Percentiles rank a stretch among this genome's conserved stretches.
Evolutionary conservation across 2,329 filamentous ascomycete species (phyloP).

Genomic region (Penicillium sp.): DNA sequence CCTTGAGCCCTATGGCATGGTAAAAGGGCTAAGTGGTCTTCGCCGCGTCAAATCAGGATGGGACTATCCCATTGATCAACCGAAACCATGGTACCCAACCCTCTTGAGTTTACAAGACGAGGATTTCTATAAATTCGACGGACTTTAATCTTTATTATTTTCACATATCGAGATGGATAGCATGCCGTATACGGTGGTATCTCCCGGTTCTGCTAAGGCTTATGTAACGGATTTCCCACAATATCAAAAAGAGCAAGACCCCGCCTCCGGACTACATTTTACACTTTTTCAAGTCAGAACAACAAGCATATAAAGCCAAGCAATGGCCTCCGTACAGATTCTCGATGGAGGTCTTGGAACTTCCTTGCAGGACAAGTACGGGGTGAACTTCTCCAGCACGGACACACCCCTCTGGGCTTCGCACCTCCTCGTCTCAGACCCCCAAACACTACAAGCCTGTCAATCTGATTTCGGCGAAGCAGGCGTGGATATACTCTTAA

Average conservation of each 20-base stretch:
- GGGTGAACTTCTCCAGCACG: conserved; percentile 54
- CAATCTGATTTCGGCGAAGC: conserved; percentile 61
- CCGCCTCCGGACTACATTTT: neutral
- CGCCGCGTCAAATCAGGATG: too few relatives aligned
- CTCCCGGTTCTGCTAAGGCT: neutral
- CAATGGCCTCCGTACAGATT: conserved; percentile 49
- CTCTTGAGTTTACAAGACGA: too few relatives aligned
- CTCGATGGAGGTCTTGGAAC: conserved; percentile 72
- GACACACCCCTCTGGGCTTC: conserved; percentile 68
- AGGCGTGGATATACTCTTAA: conserved; percentile 67
- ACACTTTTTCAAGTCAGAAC: neutral
- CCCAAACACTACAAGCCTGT: conserved; percentile 56
- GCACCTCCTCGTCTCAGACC: conserved; percentile 63
- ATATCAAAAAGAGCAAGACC: conserved; percentile 2
- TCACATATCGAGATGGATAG: too few relatives aligned
- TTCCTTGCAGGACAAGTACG: conserved; percentile 63
- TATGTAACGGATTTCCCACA: conserved; percentile 14
- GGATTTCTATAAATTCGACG: too few relatives aligned
- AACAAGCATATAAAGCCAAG: neutral
- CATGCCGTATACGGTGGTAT: too few relatives aligned
- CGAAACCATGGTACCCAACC: too few relatives aligned
- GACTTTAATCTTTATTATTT: too few relatives aligned
- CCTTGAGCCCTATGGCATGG: too few relatives aligned
- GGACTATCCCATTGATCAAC: too few relatives aligned
- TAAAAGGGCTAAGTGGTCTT: too few relatives aligned